Evolutionary conservation across 768 basidiomycete species (phyloP).

Genomic region (Lanmaoa rubissima): DNA sequence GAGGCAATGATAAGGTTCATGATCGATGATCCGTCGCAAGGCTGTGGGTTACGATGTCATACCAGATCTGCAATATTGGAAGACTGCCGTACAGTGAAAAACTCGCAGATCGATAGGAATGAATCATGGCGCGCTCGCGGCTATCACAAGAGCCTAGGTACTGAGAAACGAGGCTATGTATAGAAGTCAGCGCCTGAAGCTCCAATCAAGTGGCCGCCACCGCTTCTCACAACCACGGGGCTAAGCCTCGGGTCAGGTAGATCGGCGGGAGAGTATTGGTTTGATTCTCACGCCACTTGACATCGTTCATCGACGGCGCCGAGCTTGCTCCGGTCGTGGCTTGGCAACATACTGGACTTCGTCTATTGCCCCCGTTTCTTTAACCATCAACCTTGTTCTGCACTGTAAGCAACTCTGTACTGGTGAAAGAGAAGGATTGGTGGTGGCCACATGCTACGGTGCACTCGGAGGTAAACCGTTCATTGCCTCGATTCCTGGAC

Average conservation of each 20-base stretch:
- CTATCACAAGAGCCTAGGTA: not conserved
- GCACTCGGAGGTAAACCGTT: not conserved
- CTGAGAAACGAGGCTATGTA: not conserved
- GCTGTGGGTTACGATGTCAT: conserved; percentile 1
- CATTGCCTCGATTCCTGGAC: not conserved
- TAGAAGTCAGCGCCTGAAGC: not conserved
- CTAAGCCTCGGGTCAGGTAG: not conserved
- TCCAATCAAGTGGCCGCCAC: not conserved
- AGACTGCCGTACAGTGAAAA: not conserved
- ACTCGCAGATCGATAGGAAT: not conserved
- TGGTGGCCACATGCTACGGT: not conserved
- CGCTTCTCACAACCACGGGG: not conserved
- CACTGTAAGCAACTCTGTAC: not conserved
- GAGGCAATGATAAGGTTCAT: not conserved
- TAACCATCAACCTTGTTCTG: not conserved
- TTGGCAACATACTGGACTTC: too few relatives aligned
- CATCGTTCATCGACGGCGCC: not conserved
- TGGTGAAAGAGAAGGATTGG: not conserved
- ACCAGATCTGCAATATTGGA: not conserved
- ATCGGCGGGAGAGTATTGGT: not conserved
- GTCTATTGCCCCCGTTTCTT: not conserved
- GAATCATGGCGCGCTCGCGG: too few relatives aligned
- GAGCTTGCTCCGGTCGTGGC: not conserved
- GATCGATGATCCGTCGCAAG: not conserved
- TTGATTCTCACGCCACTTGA: not conserved